Evolutionary conservation across 2,329 filamentous ascomycete genomes (phyloP), one percentile per base, ranked within the genome.

Genomic region (Cytospora piceae): DNA sequence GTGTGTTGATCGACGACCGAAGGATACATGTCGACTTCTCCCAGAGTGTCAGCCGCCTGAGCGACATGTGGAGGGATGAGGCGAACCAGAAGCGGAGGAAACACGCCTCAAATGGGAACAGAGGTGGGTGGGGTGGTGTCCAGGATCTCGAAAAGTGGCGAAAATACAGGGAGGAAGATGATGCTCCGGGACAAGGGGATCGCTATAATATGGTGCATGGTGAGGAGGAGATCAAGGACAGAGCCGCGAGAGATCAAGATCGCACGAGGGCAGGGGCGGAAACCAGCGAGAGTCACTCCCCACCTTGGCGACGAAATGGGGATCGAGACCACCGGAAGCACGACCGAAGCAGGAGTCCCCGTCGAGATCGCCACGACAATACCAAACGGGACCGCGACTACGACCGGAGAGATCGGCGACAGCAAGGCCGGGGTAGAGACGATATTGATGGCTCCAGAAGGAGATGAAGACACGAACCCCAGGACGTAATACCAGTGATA

Each of bases 1-100:
- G 90, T 2, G 94, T 98, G 1, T 81, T 99, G 63, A 98, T 99
- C 70, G 95, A 99, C 73, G 95, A 99, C 72, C 92, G 97, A 70
- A 90, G 95, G 52, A 99, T 99, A 69, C 95, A 99, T 74, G 95
- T 99, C 64, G 95, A 99, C 79, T 99, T 99, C 78, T 97, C 94
- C 14, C 95, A 99, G 80, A 97, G 93, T 75, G 95, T 94, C 68
- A 86, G 89, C 68, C 94, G 93, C 74, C 80, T 99, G 9, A 95
- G 93, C 55, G 92, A 96, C 69, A 89, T 89, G 20, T 99, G 95
- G 95, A 86, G 95, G 68, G 90, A 87, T 67, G 89, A 90, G 52
- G 93, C 94, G 24, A 96, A 96, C 73, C 86, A 85, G 51, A 97
- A 96, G 80, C 66, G 66, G 32, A 86, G 94, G 56, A 80, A 81